Evolutionary conservation across 805 yeast genomes (phyloP).

Genomic region (Yamadazyma philogaea): DNA sequence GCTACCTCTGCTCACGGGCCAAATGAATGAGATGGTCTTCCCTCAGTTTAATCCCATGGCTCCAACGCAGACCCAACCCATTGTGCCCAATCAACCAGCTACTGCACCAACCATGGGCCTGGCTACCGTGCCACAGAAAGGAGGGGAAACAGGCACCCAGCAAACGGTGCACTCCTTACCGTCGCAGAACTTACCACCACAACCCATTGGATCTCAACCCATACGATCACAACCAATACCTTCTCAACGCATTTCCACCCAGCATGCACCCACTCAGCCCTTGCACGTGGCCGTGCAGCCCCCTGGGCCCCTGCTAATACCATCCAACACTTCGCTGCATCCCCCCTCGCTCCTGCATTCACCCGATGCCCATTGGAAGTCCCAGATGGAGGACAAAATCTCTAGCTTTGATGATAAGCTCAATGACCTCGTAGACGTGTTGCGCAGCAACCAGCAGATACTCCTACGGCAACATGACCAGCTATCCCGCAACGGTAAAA

Average conservation of each 20-base stretch:
- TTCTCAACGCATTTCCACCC: too few species aligned
- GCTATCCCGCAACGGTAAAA: slow-evolving; percentile 7
- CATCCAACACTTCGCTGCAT: background rate
- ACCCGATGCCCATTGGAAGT: slow-evolving; percentile 24
- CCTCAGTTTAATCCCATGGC: slow-evolving; percentile 6
- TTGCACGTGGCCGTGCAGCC: background rate
- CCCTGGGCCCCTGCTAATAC: background rate
- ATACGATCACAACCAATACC: too few species aligned
- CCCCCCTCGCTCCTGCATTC: background rate
- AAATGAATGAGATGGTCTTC: slow-evolving; percentile 1
- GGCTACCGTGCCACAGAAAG: background rate
- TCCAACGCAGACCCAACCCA: background rate
- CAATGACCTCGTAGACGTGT: slow-evolving; percentile 34
- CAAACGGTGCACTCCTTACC: background rate
- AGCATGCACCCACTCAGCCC: background rate
- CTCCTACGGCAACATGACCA: slow-evolving; percentile 19
- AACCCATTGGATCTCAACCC: too few species aligned
- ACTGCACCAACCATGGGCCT: background rate
- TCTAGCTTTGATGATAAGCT: slow-evolving; percentile 36
- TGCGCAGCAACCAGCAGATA: slow-evolving; percentile 31
- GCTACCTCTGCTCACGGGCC: slow-evolving; percentile 21
- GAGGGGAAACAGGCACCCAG: background rate
- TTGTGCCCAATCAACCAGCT: background rate
- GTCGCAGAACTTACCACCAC: background rate
- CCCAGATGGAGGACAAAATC: slow-evolving; percentile 33